Evolutionary conservation across 2,329 filamentous ascomycete species (phyloP).

Genomic region (Aspergillus floridensis): DNA sequence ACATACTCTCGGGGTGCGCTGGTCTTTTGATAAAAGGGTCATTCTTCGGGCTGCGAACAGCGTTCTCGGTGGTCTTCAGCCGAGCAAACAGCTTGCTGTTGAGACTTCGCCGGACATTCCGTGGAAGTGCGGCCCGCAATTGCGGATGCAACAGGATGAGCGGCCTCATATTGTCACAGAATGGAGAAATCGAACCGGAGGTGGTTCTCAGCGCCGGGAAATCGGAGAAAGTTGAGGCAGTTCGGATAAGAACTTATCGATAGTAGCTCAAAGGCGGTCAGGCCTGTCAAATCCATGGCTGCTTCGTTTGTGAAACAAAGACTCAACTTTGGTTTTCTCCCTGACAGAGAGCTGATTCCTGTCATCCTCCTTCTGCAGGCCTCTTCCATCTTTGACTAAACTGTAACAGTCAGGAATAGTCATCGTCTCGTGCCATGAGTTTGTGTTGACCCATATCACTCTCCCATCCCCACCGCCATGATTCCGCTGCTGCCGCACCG

Average conservation of each 20-base stretch:
- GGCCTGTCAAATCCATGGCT: background rate
- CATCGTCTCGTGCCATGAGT: constrained; percentile 1
- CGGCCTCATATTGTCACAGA: constrained; percentile 21
- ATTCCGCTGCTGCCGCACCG: constrained; percentile 21
- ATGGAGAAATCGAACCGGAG: too few species aligned
- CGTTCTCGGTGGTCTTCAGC: constrained; percentile 29
- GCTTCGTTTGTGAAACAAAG: background rate
- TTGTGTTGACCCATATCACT: background rate
- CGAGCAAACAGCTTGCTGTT: constrained; percentile 27
- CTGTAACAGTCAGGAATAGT: background rate
- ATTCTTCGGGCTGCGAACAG: constrained; percentile 24
- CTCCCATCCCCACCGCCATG: constrained; percentile 21
- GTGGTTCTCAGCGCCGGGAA: background rate
- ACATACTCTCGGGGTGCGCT: constrained; percentile 5
- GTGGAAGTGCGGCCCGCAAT: constrained; percentile 28
- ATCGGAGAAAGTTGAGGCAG: background rate
- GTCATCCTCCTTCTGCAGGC: too few species aligned
- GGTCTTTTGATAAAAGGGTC: constrained; percentile 16
- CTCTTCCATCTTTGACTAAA: background rate
- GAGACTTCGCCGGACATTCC: constrained; percentile 26
- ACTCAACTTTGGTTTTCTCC: background rate
- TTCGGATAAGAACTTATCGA: background rate
- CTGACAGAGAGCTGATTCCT: too few species aligned
- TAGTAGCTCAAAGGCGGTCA: background rate
- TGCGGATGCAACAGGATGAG: constrained; percentile 31